Conservation (phyloP, 2,329 filamentous ascomycete genomes). For the Ustilaginoidea virens region DNA sequence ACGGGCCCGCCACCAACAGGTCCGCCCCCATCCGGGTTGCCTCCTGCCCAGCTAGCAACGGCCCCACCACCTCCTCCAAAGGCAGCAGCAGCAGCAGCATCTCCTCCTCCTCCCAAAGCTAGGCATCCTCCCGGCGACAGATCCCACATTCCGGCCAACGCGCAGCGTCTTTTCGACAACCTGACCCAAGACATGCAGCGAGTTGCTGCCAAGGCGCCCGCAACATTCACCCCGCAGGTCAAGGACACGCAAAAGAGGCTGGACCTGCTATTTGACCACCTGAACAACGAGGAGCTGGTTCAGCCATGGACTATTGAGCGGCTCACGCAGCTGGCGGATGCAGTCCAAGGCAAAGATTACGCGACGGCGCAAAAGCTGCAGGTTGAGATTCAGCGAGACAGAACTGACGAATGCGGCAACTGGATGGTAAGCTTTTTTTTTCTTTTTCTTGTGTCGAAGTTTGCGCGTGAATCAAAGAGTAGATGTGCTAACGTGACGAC, state of each 20-base stretch:
- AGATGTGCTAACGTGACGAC: conserved; percentile 22
- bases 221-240: conserved; percentile 77
- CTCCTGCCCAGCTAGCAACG: conserved; percentile 16
- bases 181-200: conserved; percentile 75
- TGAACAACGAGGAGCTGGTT: conserved; percentile 89
- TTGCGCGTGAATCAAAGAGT: background rate
- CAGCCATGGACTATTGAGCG: conserved; percentile 62
- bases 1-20: conserved; percentile 16
- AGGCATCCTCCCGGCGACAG: conserved; percentile 76
- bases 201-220: conserved; percentile 70
- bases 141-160: conserved; percentile 67
- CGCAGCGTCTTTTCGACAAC: conserved; percentile 67
- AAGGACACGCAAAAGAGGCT: conserved; percentile 89
- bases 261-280: conserved; percentile 85
- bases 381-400: conserved; percentile 60
- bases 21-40: conserved; percentile 21
- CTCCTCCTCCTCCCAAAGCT: conserved; percentile 34
- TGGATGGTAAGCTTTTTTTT: conserved; percentile 65
- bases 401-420: conserved; percentile 66
- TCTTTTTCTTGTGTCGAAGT: too few species aligned
- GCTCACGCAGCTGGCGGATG: conserved; percentile 47
- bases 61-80: conserved; percentile 31
- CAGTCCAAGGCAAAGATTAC: conserved; percentile 55
- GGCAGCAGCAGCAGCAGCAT: conserved; percentile 27
- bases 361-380: conserved; percentile 52